A percentile compares a stretch with the other conserved stretches of the same genome.
phyloP scores from a whole-genome alignment of 2,329 filamentous ascomycete genomes.

The Neocucurbitaria cava region DNA sequence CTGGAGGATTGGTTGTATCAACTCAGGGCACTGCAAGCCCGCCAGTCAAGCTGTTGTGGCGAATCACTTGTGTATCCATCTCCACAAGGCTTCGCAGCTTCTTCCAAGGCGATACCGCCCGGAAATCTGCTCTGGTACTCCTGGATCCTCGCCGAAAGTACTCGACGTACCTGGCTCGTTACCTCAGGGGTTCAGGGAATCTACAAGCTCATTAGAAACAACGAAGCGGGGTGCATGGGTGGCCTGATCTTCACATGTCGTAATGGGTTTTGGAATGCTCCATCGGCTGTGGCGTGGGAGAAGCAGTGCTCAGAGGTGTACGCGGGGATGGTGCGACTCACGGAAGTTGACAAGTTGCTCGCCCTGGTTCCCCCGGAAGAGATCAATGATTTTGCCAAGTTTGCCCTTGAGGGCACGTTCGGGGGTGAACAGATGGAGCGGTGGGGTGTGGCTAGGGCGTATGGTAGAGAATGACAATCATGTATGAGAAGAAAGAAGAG shows the following conservation, averaged over 20 bases:
- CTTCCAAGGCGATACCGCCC: not conserved
- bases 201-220: not conserved
- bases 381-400: slow-evolving; percentile 2
- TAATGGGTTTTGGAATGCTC: slow-evolving; percentile 6
- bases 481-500: not conserved
- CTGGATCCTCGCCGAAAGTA: slow-evolving; percentile 5
- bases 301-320: slow-evolving; percentile 1
- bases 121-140: slow-evolving; percentile 4
- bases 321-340: not conserved
- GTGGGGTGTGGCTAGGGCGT: not conserved
- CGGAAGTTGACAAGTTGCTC: slow-evolving; percentile 4
- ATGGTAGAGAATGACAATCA: not conserved
- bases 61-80: not conserved
- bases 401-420: slow-evolving; percentile 1
- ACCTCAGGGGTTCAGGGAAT: not conserved
- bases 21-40: not conserved
- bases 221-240: not conserved
- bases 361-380: slow-evolving; percentile 1
- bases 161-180: slow-evolving; percentile 4
- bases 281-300: slow-evolving; percentile 2
- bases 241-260: slow-evolving; percentile 1
- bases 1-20: slow-evolving; percentile 1
- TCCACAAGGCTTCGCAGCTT: not conserved
- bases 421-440: not conserved
- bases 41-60: not conserved